Percentiles rank a stretch among this genome's conserved stretches.
Evolutionary conservation across 306 rosid species (phyloP).

Genomic region (Quercus ilex): DNA sequence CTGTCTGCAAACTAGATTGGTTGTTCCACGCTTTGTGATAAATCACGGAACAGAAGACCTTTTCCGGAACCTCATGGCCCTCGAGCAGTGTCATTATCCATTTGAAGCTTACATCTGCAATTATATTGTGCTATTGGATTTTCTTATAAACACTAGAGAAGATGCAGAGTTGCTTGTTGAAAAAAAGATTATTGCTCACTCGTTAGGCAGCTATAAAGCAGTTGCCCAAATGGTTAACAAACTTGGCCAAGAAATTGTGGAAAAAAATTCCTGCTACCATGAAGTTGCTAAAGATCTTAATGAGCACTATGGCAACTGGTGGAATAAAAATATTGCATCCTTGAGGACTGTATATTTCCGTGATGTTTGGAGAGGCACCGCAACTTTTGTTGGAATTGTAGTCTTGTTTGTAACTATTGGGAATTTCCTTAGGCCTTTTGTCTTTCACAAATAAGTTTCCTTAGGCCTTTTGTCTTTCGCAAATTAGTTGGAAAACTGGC

Average conservation of each 20-base stretch:
- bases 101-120: slow-evolving; percentile 14
- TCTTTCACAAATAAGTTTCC: too few relatives aligned
- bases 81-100: slow-evolving; percentile 28
- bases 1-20: background rate
- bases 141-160: slow-evolving; percentile 16
- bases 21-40: background rate
- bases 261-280: slow-evolving; percentile 2
- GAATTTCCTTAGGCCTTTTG: background rate
- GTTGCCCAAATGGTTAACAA: slow-evolving; percentile 15
- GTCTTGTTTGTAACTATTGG: slow-evolving; percentile 29
- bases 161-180: slow-evolving; percentile 30
- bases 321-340: slow-evolving; percentile 46
- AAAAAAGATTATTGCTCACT: slow-evolving; percentile 7
- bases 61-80: slow-evolving; percentile 25
- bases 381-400: slow-evolving; percentile 49
- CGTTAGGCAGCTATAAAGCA: slow-evolving; percentile 22
- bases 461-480: too few relatives aligned
- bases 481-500: too few relatives aligned
- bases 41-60: slow-evolving; percentile 12
- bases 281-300: slow-evolving; percentile 13
- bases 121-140: slow-evolving; percentile 22
- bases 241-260: slow-evolving; percentile 8
- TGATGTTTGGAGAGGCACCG: slow-evolving; percentile 60
- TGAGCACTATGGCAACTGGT: slow-evolving; percentile 27
- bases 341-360: slow-evolving; percentile 47